A percentile compares a stretch with the other conserved stretches of the same genome.
Conservation (phyloP, 2,329 filamentous ascomycete species). For the Aspergillus vadensis region DNA sequence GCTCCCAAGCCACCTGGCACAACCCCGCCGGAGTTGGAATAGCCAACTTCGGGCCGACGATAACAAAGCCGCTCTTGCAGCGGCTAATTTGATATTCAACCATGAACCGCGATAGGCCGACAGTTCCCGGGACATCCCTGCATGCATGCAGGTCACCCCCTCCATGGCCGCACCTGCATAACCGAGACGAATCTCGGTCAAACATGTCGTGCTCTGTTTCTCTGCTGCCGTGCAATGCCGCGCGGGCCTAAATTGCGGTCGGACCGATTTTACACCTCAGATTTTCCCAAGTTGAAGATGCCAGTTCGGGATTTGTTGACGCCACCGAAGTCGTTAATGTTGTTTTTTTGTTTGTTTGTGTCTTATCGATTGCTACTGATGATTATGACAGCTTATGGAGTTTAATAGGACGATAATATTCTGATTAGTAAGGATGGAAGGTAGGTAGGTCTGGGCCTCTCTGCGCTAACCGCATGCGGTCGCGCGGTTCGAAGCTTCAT, state of each 20-base stretch:
- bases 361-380: no score
- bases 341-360: no score
- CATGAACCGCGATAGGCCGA: background rate
- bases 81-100: background rate
- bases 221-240: no score
- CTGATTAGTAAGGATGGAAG: background rate
- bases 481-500: background rate
- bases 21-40: no score
- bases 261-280: no score
- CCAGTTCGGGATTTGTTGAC: no score
- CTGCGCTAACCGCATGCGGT: background rate
- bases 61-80: background rate
- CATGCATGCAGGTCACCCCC: background rate
- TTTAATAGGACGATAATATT: background rate
- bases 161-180: background rate
- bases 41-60: background rate
- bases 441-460: background rate
- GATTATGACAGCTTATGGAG: no score
- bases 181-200: background rate
- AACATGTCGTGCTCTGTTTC: no score
- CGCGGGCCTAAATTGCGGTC: no score
- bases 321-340: no score
- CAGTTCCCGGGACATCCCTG: background rate
- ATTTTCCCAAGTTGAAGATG: no score
- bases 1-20: background rate